These are phyloP conservation scores for Xylaria sp. DNA, from an alignment of 2,329 filamentous ascomycete genomes.

Conservation along the genomic window DNA sequence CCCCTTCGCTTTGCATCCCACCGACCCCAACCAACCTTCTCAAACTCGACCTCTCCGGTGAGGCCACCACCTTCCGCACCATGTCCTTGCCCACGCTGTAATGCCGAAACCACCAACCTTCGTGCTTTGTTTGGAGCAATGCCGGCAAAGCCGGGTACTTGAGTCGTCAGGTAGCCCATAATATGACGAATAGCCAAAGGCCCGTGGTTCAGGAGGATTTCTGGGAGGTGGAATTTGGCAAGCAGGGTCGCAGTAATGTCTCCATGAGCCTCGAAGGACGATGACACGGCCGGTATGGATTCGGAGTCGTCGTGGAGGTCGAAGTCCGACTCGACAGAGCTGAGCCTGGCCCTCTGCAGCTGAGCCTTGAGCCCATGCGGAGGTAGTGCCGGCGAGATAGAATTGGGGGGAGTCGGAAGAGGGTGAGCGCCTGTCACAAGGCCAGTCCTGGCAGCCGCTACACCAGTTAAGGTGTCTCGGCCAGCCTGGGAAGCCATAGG, in stretches of 20 bases:
- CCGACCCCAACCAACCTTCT: conserved; percentile 96
- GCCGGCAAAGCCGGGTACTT: conserved; percentile 89
- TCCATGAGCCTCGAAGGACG: conserved; percentile 75
- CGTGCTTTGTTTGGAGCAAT: conserved; percentile 91
- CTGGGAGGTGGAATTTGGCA: conserved; percentile 88
- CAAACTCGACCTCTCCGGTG: conserved; percentile 81
- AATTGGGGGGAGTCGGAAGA: conserved; percentile 93
- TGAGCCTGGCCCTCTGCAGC: conserved; percentile 67
- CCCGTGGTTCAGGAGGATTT: conserved; percentile 88
- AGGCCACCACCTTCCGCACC: conserved; percentile 68
- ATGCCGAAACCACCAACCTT: conserved; percentile 87
- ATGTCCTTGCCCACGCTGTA: conserved; percentile 74
- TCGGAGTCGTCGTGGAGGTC: conserved; percentile 79
- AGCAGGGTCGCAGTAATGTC: conserved; percentile 87
- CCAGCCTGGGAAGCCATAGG: conserved; percentile 63
- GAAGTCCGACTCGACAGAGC: conserved; percentile 83
- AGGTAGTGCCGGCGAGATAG: conserved; percentile 87
- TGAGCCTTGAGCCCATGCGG: conserved; percentile 82
- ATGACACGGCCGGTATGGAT: conserved; percentile 57
- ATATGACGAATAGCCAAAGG: conserved; percentile 94
- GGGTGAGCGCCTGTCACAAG: conserved; percentile 70
- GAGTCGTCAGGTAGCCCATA: conserved; percentile 92
- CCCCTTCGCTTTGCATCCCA: conserved; percentile 87
- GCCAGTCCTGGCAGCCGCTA: conserved; percentile 71
- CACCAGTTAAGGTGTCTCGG: conserved; percentile 79